Evolutionary conservation across 225 moss, liverwort and hornwort genomes (phyloP).

Genomic region (Bryoerythrophyllum caledonicum): DNA sequence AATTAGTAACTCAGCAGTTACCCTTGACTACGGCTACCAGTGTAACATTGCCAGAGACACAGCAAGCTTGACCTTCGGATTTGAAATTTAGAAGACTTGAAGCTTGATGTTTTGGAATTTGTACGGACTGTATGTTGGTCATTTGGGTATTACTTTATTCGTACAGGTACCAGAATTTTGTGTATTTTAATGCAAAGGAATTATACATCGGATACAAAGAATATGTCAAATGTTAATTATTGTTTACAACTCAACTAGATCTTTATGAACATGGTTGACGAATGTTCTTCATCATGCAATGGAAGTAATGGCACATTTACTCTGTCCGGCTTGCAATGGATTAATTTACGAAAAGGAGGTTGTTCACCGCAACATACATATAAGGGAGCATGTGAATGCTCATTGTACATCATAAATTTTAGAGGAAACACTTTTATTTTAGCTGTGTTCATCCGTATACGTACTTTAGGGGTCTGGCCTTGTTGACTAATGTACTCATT

Average conservation of each 20-base stretch:
- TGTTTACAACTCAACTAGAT: constrained; percentile 12
- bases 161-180: constrained; percentile 4
- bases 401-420: not conserved
- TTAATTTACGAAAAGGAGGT: constrained; percentile 13
- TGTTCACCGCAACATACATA: constrained; percentile 7
- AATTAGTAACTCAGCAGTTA: too few relatives aligned
- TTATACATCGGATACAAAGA: not conserved
- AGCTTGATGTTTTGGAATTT: not conserved
- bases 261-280: constrained; percentile 14
- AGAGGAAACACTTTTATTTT: not conserved
- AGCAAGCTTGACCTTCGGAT: not conserved
- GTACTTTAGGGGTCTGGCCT: constrained; percentile 9
- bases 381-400: constrained; percentile 21
- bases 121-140: not conserved
- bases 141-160: not conserved
- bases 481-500: constrained; percentile 10
- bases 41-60: too few relatives aligned
- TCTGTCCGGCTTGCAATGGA: not conserved
- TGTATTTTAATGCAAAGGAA: not conserved
- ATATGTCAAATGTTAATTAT: not conserved
- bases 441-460: not conserved
- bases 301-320: constrained; percentile 3
- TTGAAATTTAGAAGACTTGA: not conserved
- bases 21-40: too few relatives aligned
- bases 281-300: constrained; percentile 19